Evolutionary conservation across 768 basidiomycete genomes (phyloP).

Genomic region (Pleurotus platypus): DNA sequence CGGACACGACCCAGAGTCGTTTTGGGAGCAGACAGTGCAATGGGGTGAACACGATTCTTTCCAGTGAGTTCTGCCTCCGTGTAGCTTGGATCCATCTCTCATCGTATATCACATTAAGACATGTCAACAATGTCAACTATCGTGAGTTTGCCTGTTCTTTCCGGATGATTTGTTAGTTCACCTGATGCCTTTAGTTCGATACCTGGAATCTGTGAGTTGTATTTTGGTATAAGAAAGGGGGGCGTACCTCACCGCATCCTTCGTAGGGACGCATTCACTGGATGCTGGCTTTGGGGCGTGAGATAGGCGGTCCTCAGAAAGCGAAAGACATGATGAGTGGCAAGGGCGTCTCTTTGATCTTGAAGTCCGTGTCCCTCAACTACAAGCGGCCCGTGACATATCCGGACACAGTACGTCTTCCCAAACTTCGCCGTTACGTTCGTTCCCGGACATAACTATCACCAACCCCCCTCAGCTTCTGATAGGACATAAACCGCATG

Average conservation of each 20-base stretch:
- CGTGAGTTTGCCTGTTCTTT: conserved; percentile 32
- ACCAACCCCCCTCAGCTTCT: conserved; percentile 42
- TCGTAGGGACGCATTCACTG: conserved; percentile 65
- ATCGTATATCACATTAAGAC: conserved; percentile 34
- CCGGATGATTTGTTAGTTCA: background rate
- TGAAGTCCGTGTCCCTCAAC: conserved; percentile 66
- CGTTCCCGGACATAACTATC: background rate
- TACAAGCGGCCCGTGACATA: conserved; percentile 71
- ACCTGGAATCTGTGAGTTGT: conserved; percentile 60
- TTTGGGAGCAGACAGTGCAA: conserved; percentile 74
- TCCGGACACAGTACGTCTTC: conserved; percentile 67
- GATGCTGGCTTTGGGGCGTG: conserved; percentile 53
- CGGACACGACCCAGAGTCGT: conserved; percentile 61
- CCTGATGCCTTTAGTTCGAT: conserved; percentile 45
- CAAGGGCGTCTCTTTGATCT: conserved; percentile 66
- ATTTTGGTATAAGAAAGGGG: background rate
- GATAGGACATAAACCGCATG: conserved; percentile 55
- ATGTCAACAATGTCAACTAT: conserved; percentile 78
- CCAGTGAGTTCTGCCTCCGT: conserved; percentile 45
- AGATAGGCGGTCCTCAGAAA: conserved; percentile 55
- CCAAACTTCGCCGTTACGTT: background rate
- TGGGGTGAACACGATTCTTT: conserved; percentile 83
- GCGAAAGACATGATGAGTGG: conserved; percentile 58
- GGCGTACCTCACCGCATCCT: no score
- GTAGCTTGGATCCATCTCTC: background rate